Evolutionary conservation across 352 stramenopile species (phyloP).

Genomic region (Lagenidium giganteum): DNA sequence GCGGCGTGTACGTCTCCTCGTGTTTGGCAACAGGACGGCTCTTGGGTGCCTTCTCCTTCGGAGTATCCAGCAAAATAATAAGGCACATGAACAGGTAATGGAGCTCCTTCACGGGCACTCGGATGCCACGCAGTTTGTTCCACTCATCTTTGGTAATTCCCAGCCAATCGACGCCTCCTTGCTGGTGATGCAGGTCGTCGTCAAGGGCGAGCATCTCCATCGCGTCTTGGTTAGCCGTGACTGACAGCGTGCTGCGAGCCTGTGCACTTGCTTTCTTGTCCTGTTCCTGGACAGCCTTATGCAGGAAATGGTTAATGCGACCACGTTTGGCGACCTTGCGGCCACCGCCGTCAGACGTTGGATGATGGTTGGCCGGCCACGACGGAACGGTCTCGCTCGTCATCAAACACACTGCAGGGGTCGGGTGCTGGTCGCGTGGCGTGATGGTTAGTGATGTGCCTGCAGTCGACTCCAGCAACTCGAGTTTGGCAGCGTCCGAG

Average conservation of each 20-base stretch:
- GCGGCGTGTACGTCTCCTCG: constrained; percentile 45
- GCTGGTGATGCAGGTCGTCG: too few species aligned
- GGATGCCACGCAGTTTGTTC: constrained; percentile 54
- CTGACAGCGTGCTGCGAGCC: too few species aligned
- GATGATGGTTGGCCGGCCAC: constrained; percentile 50
- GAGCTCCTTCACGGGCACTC: constrained; percentile 58
- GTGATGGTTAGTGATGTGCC: constrained; percentile 7
- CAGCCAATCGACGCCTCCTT: constrained; percentile 52
- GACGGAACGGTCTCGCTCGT: constrained; percentile 46
- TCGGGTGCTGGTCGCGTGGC: constrained; percentile 4
- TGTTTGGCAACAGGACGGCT: constrained; percentile 31
- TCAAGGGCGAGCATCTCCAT: constrained; percentile 11
- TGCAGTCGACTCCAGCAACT: constrained; percentile 24
- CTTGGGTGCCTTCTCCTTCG: constrained; percentile 29
- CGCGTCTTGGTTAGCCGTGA: background rate
- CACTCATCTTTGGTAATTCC: constrained; percentile 65
- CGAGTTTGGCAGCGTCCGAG: constrained; percentile 42
- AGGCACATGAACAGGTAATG: constrained; percentile 80
- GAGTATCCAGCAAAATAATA: constrained; percentile 55
- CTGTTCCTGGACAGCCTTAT: constrained; percentile 2
- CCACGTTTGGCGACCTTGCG: constrained; percentile 47
- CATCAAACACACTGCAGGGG: constrained; percentile 33
- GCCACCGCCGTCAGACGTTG: constrained; percentile 46
- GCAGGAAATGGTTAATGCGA: constrained; percentile 66
- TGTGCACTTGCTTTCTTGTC: constrained; percentile 6